phyloP scores from a whole-genome alignment of 176 grass and related monocot genomes.

The Eleusine indica region DNA sequence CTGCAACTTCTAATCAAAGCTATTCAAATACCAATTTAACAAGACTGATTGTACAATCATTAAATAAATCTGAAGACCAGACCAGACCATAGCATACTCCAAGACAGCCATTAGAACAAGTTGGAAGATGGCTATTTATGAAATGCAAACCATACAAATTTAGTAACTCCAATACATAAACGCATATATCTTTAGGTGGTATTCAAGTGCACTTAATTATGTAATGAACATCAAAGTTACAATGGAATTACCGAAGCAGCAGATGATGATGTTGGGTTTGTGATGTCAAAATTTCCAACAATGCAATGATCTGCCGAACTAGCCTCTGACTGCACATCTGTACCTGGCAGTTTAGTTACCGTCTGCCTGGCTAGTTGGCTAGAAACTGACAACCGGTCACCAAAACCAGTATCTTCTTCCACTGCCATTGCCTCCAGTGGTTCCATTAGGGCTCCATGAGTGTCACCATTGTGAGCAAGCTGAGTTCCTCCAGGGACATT shows the following conservation, averaged over 20 bases:
- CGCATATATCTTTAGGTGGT: constrained; percentile 14
- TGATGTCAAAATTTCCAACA: constrained; percentile 38
- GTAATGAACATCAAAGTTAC: constrained; percentile 12
- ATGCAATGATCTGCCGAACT: constrained; percentile 40
- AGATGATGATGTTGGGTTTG: constrained; percentile 40
- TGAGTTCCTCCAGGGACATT: constrained; percentile 22
- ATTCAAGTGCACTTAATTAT: constrained; percentile 32
- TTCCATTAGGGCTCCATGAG: constrained; percentile 38
- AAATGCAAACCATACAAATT: constrained; percentile 19
- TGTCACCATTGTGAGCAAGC: constrained; percentile 33
- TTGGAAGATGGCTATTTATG: constrained; percentile 23
- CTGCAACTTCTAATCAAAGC: background rate
- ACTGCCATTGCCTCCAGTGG: constrained; percentile 33
- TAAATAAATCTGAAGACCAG: background rate
- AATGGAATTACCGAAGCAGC: constrained; percentile 58
- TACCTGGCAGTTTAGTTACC: constrained; percentile 32
- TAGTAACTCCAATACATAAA: constrained; percentile 21
- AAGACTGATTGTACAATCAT: no score
- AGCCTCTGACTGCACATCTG: constrained; percentile 60
- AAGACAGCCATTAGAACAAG: background rate
- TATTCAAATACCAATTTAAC: no score
- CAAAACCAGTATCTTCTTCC: constrained; percentile 44
- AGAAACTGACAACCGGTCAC: constrained; percentile 45
- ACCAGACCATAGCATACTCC: background rate
- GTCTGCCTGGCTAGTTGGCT: constrained; percentile 46